Evolutionary conservation across 441 rosid species (phyloP), one percentile per base, ranked within the genome.

Genomic region (Populus tomentosa): DNA sequence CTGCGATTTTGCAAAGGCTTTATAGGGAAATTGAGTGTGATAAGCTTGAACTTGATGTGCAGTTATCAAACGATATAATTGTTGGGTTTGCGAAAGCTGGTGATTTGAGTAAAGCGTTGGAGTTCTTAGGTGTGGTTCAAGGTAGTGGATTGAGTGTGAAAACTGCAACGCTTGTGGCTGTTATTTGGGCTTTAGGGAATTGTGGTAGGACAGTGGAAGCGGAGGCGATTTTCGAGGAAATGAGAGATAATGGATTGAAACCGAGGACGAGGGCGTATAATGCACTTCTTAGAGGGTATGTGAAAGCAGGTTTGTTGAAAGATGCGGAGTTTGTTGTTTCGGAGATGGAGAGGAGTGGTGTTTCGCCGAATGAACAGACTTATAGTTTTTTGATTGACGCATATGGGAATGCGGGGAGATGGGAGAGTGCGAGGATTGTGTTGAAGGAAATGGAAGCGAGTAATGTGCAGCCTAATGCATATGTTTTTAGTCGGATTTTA

Each of bases 351-450:
- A 87, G 85, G 80, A 87, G 83, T 21, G 98, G 97, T 18, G 97
- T 96, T 80, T 85, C 82, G 5, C 97, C 97, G 0, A 94, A 96
- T 86, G 97, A 96, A 69, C 90, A 84, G 74, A 91, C 98, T 6
- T 96, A 91, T 77, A 90, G 98, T 86, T 86, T 94, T 74, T 86
- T 96, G 32, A 88, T 93, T 71, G 98, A 94, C 88, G 99, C 98
- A 2, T 96, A 94, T 78, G 87, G 87, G 10, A 87, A 91, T 88
- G 98, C 93, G 0, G 98, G 95, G 8, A 88, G 99, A 80, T 91
- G 98, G 99, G 99, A 94, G 76, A 96, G 99, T 32, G 93, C 98
- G 0, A 90, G 96, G 74, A 87, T 94, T 67, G 96, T 96, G 75
- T 84, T 94, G 91, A 90, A 94, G 84, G 96, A 96, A 87, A 94